These are phyloP conservation scores for Nematodospora anomalae DNA, from an alignment of 1,139 yeast genomes.

Conservation along the genomic window DNA sequence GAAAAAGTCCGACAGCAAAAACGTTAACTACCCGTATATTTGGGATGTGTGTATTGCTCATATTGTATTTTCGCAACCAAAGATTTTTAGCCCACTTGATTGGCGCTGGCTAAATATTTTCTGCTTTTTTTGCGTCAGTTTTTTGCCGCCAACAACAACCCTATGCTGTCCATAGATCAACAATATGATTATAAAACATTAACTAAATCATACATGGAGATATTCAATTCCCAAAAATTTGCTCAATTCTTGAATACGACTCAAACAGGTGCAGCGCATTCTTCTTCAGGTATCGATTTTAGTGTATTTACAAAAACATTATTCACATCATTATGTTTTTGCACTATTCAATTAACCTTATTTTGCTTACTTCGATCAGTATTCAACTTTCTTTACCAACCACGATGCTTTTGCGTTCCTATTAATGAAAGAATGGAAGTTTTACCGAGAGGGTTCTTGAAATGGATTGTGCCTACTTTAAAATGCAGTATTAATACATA, in stretches of 20 bases:
- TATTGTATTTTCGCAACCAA: no score
- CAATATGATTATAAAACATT: conserved; percentile 26
- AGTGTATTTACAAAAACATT: conserved; percentile 47
- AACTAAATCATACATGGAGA: conserved; percentile 27
- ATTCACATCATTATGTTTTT: conserved; percentile 50
- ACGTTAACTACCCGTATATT: no score
- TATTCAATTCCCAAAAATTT: conserved; percentile 28
- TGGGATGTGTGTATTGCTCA: no score
- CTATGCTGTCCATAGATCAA: conserved; percentile 14
- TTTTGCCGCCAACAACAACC: not conserved
- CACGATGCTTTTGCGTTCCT: conserved; percentile 48
- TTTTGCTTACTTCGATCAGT: conserved; percentile 53
- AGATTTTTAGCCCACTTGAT: no score
- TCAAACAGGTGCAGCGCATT: conserved; percentile 56
- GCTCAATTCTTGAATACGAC: conserved; percentile 52
- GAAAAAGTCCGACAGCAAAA: no score
- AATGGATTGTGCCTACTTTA: conserved; percentile 50
- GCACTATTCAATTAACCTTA: conserved; percentile 50
- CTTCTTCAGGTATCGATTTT: conserved; percentile 41
- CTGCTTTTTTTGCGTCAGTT: not conserved
- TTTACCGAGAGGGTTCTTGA: conserved; percentile 40
- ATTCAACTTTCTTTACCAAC: conserved; percentile 55
- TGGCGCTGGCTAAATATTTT: not conserved
- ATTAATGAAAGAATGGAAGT: conserved; percentile 37
- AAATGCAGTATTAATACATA: conserved; percentile 42